These are phyloP conservation scores for Calonectria pseudoreteaudii DNA, from an alignment of 2,329 filamentous ascomycete genomes.

Conservation along the genomic window DNA sequence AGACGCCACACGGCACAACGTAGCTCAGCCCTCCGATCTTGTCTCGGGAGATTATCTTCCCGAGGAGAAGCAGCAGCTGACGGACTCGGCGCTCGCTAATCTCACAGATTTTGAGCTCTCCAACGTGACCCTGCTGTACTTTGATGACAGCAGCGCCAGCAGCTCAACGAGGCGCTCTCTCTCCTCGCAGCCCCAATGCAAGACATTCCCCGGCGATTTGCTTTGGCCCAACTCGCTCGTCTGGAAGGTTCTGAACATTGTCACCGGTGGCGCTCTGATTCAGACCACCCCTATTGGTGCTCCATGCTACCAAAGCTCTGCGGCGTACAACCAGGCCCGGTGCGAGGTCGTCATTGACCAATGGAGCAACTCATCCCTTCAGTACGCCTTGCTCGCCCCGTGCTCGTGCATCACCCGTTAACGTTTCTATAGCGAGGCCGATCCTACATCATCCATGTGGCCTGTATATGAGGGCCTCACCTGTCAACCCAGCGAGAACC, in stretches of 20 bases:
- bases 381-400: conserved; percentile 25
- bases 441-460: conserved; percentile 56
- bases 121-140: conserved; percentile 27
- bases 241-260: conserved; percentile 50
- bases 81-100: conserved; percentile 19
- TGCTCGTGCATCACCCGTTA: background rate
- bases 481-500: conserved; percentile 45
- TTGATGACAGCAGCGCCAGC: conserved; percentile 2
- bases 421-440: conserved; percentile 40
- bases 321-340: conserved; percentile 40
- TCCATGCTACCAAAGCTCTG: conserved; percentile 44
- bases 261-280: conserved; percentile 48
- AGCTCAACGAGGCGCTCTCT: background rate
- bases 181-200: conserved; percentile 37
- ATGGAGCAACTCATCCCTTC: conserved; percentile 43
- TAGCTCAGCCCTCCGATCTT: conserved; percentile 20
- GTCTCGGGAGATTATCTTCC: conserved; percentile 29
- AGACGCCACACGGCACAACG: conserved; percentile 25
- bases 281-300: conserved; percentile 48
- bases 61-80: conserved; percentile 36
- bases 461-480: conserved; percentile 54
- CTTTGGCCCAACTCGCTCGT: conserved; percentile 42
- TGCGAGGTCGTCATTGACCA: conserved; percentile 43
- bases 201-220: conserved; percentile 48
- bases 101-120: conserved; percentile 27